Percentiles rank a stretch among this genome's conserved stretches.
Evolutionary conservation across 1,284 basidiomycete genomes (phyloP).

Genomic region (Apiotrichum montevideense): DNA sequence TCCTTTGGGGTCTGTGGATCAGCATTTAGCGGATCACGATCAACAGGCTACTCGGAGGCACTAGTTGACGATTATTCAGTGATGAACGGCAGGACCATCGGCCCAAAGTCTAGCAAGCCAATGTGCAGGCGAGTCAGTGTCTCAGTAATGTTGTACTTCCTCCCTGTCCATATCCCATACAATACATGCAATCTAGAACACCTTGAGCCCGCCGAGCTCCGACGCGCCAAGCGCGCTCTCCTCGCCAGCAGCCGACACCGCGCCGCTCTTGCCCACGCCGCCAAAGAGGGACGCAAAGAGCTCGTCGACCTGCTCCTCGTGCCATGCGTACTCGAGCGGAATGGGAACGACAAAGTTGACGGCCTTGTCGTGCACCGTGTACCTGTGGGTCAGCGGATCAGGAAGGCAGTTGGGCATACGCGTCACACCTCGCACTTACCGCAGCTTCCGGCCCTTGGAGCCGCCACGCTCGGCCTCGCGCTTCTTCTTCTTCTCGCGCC

Average conservation of each 20-base stretch:
- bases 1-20: too few relatives aligned
- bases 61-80: too few relatives aligned
- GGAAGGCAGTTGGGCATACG: too few relatives aligned
- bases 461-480: conserved; percentile 84
- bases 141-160: too few relatives aligned
- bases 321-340: conserved; percentile 60
- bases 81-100: too few relatives aligned
- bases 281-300: conserved; percentile 79
- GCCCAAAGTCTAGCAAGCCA: too few relatives aligned
- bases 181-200: conserved; percentile 8
- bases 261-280: conserved; percentile 21
- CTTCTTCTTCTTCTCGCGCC: conserved; percentile 57
- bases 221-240: conserved; percentile 6
- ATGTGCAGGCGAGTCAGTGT: too few relatives aligned
- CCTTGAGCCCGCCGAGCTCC: conserved; percentile 14
- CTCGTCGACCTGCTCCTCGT: conserved; percentile 89
- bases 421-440: conserved; percentile 50
- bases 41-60: too few relatives aligned
- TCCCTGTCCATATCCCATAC: neutral
- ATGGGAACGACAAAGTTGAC: conserved; percentile 92
- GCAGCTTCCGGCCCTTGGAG: conserved; percentile 81
- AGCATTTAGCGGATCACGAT: too few relatives aligned
- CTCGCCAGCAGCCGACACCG: conserved; percentile 1
- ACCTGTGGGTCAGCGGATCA: conserved; percentile 50
- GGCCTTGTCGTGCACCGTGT: conserved; percentile 86